phyloP scores from a whole-genome alignment of 176 grass and related monocot species.

The Aegilops sharonensis region DNA sequence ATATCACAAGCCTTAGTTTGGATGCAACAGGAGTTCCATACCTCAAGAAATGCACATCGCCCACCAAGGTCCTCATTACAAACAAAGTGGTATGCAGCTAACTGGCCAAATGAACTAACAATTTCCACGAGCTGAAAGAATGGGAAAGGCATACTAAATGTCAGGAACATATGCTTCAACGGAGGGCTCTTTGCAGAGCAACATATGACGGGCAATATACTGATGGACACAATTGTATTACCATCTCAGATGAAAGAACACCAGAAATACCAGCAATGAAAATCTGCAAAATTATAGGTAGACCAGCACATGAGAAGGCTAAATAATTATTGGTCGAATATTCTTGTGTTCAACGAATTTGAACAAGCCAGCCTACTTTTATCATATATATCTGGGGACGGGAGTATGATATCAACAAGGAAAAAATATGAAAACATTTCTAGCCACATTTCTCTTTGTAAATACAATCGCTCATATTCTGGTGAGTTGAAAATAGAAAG shows the following conservation, averaged over 20 bases:
- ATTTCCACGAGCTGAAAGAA: constrained; percentile 92
- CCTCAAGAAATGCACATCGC: constrained; percentile 90
- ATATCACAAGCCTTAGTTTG: constrained; percentile 23
- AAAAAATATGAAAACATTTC: not conserved
- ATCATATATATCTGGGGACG: not conserved
- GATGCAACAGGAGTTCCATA: constrained; percentile 32
- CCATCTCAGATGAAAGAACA: constrained; percentile 77
- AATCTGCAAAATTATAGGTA: constrained; percentile 67
- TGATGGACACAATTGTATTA: constrained; percentile 33
- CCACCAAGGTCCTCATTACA: constrained; percentile 65
- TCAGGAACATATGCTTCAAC: constrained; percentile 15
- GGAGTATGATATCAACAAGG: not conserved
- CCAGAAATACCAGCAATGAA: constrained; percentile 79
- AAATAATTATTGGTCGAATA: not conserved
- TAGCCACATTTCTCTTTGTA: constrained; percentile 9
- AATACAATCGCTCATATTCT: not conserved
- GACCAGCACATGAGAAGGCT: constrained; percentile 11
- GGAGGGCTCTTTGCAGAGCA: constrained; percentile 15
- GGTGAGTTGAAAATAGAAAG: constrained; percentile 29
- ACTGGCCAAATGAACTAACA: constrained; percentile 71
- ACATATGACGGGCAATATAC: constrained; percentile 35
- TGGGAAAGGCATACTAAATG: constrained; percentile 16
- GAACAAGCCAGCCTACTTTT: not conserved
- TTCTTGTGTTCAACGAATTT: not conserved
- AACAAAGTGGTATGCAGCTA: constrained; percentile 67